These are phyloP conservation scores for Boletus huronensis DNA, from an alignment of 768 basidiomycete genomes.

Conservation along the genomic window DNA sequence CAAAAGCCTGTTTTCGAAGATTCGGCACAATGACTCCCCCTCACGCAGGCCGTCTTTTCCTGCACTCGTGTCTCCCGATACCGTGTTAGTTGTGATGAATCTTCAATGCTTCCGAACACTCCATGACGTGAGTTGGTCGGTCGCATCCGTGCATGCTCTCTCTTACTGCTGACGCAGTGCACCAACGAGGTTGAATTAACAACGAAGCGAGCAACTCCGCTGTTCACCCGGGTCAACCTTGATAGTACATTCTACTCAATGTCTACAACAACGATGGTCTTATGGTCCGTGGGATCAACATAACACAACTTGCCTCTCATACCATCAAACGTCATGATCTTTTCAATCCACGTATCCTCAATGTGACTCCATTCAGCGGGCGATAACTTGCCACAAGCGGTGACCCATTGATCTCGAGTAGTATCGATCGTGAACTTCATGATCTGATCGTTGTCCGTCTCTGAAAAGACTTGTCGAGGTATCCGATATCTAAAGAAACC, in stretches of 20 bases:
- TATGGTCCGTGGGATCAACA: fast-evolving
- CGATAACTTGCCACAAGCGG: background rate
- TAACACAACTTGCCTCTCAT: background rate
- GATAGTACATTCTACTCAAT: background rate
- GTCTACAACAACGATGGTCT: background rate
- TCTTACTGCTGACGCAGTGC: no score
- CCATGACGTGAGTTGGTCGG: no score
- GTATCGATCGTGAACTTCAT: conserved; percentile 6
- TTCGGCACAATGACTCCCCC: background rate
- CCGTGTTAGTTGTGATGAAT: background rate
- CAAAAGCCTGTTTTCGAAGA: background rate
- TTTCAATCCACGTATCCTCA: no score
- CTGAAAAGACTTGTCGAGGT: background rate
- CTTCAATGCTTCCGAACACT: no score
- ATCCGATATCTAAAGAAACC: background rate
- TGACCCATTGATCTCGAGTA: background rate
- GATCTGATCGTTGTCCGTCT: background rate
- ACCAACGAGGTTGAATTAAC: background rate
- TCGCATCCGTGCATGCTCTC: no score
- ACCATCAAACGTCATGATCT: background rate
- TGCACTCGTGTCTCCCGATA: background rate
- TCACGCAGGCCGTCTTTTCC: background rate
- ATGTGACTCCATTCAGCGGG: background rate
- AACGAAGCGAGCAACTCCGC: background rate
- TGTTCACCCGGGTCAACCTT: background rate